Evolutionary conservation across 805 yeast species (phyloP), one percentile per base, ranked within the genome.

Genomic region (Kluyveromyces siamensis): DNA sequence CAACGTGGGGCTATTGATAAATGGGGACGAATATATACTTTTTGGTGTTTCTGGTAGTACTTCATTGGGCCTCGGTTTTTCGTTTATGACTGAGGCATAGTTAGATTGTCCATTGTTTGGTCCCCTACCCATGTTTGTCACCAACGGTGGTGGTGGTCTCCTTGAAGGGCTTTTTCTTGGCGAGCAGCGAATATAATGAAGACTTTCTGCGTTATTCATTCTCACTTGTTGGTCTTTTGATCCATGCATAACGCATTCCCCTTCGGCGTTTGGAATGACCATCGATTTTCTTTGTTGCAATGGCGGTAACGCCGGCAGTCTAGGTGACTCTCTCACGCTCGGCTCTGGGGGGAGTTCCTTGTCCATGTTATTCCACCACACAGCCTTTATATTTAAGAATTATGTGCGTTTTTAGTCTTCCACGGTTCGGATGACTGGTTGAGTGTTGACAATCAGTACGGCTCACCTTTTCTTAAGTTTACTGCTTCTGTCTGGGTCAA

Each of bases 241-340:
- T 13, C 8, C 35, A 11, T 10, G 14, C 14, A 13, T 13, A 30
- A 30, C 4, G 35, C 35, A 30, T 10, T 30, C 14, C 14, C 14
- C 35, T 13, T 30, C 35, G 14, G 35, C 35, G 35, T 30, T 30
- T 30, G 35, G 14, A 30, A 30, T 13, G 14, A 37, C 40, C 25
- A 19, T 19, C n/a, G 18, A n/a, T 19, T 37, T 37, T 37, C 11
- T 37, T 37, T 11, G 40, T 16, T 10, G 11, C 10, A 37, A n/a
- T 17, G 45, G 45, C 27, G 45, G 45, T 21, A 43, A 21, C 45
- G 38, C 39, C 39, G 45, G 45, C 27, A 43, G 27, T n/a, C 16
- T 43, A 6, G 45, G 45, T 7, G 45, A 43, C 6, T 17, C 39
- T 11, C 27, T 37, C 7, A 38, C 35, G 14, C 8, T 11, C 35